phyloP scores from a whole-genome alignment of 2,329 filamentous ascomycete genomes.

The Pseudocercospora crystallina region DNA sequence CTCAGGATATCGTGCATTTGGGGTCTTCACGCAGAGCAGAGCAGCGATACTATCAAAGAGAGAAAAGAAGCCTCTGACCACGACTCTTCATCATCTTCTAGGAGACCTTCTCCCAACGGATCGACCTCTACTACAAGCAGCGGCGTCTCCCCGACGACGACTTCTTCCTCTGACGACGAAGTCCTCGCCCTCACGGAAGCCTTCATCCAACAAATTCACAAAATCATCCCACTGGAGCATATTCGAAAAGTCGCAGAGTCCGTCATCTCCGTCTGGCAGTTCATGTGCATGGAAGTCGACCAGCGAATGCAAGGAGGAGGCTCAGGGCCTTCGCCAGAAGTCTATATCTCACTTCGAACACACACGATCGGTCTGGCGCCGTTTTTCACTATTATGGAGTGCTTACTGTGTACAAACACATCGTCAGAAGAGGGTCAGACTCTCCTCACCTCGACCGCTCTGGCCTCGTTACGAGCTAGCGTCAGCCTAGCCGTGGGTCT shows the following conservation, averaged over 20 bases:
- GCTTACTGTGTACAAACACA: neutral
- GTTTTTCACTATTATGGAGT: neutral
- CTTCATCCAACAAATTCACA: too few species aligned
- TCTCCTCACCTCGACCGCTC: neutral
- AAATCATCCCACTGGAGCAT: too few species aligned
- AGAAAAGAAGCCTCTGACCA: too few species aligned
- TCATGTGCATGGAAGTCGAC: neutral
- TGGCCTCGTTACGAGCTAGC: neutral
- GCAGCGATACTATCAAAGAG: too few species aligned
- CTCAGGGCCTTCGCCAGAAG: neutral
- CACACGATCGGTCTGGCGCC: constrained; percentile 1
- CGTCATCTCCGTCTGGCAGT: neutral
- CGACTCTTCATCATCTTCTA: too few species aligned
- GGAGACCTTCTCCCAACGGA: too few species aligned
- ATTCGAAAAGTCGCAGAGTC: neutral
- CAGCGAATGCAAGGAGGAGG: neutral
- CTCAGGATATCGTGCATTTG: neutral
- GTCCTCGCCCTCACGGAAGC: too few species aligned
- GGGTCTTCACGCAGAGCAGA: neutral
- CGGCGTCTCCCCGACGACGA: too few species aligned
- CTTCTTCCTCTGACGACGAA: too few species aligned
- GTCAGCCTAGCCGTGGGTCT: constrained; percentile 12
- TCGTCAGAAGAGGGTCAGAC: neutral
- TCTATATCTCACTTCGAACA: constrained; percentile 1
- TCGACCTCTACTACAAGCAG: too few species aligned